Evolutionary conservation across 495 filamentous ascomycete species (phyloP).

Genomic region (Penicillium pancosmium): DNA sequence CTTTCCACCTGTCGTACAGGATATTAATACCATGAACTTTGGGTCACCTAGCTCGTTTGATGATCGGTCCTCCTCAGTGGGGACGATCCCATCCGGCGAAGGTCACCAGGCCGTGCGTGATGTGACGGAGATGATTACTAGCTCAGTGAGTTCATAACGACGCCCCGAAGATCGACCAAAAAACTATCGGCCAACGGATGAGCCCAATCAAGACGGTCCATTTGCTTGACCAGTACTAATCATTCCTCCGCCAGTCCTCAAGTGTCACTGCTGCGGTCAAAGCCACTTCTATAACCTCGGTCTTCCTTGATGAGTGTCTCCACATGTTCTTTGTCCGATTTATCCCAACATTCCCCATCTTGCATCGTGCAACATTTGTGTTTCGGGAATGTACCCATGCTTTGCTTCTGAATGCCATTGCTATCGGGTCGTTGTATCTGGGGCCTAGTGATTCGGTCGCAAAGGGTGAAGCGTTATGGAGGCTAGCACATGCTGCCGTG

Average conservation of each 20-base stretch:
- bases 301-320: constrained; percentile 52
- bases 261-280: constrained; percentile 51
- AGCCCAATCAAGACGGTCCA: neutral
- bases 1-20: constrained; percentile 40
- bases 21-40: constrained; percentile 37
- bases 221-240: neutral
- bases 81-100: constrained; percentile 45
- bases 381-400: constrained; percentile 53
- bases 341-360: constrained; percentile 52
- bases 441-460: constrained; percentile 48
- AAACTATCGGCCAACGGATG: too few relatives aligned
- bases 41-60: constrained; percentile 41
- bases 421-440: constrained; percentile 52
- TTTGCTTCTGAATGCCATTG: constrained; percentile 51
- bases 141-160: constrained; percentile 36
- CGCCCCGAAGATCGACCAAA: too few relatives aligned
- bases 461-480: constrained; percentile 52
- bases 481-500: constrained; percentile 50
- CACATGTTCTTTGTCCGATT: constrained; percentile 56
- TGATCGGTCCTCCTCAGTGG: constrained; percentile 42
- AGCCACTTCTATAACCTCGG: constrained; percentile 49
- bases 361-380: constrained; percentile 52
- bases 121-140: constrained; percentile 52
- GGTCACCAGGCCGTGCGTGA: constrained; percentile 51
- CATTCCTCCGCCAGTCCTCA: constrained; percentile 36